Percentiles rank a stretch among this genome's conserved stretches.
phyloP scores from a whole-genome alignment of 1,284 basidiomycete species.

The Limonomyces culmigenus region DNA sequence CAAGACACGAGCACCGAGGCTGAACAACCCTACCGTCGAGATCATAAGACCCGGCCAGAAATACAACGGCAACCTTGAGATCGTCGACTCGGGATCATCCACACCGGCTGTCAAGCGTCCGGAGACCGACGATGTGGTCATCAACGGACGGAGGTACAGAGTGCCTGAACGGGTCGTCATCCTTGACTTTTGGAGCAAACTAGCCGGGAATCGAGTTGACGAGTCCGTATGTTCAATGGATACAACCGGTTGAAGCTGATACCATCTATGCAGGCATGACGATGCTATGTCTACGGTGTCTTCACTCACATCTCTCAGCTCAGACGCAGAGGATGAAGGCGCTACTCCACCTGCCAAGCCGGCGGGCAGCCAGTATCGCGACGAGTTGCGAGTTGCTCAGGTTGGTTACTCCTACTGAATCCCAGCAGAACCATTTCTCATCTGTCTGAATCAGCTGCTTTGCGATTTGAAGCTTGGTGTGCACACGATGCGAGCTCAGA shows the following conservation, averaged over 20 bases:
- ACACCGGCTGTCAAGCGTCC: slow-evolving; percentile 27
- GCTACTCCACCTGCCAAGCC: neutral
- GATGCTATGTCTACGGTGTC: neutral
- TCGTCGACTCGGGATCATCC: slow-evolving; percentile 52
- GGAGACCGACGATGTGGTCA: slow-evolving; percentile 56
- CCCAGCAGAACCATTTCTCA: no score
- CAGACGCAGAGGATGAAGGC: neutral
- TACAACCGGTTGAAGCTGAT: neutral
- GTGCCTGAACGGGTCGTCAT: slow-evolving; percentile 89
- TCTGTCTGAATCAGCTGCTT: no score
- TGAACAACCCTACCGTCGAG: slow-evolving; percentile 48
- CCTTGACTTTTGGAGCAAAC: slow-evolving; percentile 90
- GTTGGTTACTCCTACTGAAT: no score
- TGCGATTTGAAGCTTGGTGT: no score
- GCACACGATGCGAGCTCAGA: no score
- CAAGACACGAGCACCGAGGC: slow-evolving; percentile 65
- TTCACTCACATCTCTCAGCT: neutral
- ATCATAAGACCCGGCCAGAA: slow-evolving; percentile 49
- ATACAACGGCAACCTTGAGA: slow-evolving; percentile 89
- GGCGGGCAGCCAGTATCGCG: no score
- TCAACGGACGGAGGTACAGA: slow-evolving; percentile 75
- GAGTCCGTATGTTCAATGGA: neutral
- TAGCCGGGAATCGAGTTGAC: slow-evolving; percentile 11
- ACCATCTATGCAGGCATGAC: neutral
- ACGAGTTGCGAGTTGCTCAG: no score